Percentiles rank a stretch among this genome's conserved stretches.
phyloP scores from a whole-genome alignment of 257 asterid genomes.

The Nicotiana noctiflora region DNA sequence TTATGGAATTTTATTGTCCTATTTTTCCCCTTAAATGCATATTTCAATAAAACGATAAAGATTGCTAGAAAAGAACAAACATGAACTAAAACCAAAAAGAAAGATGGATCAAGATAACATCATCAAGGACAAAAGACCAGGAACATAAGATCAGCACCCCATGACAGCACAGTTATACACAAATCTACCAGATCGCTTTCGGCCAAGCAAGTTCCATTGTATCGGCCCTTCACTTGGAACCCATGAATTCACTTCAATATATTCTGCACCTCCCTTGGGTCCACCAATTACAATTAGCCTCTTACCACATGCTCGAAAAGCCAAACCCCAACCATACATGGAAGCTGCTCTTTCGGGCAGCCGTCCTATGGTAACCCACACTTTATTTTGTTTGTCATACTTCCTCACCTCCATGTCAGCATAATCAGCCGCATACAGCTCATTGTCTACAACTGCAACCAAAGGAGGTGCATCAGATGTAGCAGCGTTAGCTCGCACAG shows the following conservation, averaged over 20 bases:
- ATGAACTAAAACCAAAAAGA: background rate
- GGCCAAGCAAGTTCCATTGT: conserved; percentile 37
- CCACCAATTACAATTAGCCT: conserved; percentile 9
- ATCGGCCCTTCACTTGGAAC: conserved; percentile 42
- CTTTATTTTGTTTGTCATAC: background rate
- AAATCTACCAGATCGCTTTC: background rate
- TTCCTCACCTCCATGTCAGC: background rate
- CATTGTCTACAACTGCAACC: background rate
- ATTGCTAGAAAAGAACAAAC: background rate
- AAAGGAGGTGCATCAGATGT: conserved; percentile 8
- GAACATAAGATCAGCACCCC: background rate
- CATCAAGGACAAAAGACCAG: background rate
- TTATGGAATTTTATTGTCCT: background rate
- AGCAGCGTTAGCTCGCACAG: background rate
- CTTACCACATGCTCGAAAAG: conserved; percentile 49
- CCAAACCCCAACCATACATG: conserved; percentile 37
- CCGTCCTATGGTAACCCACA: background rate
- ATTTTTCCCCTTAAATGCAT: background rate
- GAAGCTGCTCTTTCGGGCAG: background rate
- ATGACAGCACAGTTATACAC: background rate
- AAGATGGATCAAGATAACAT: background rate
- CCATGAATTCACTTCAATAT: conserved; percentile 52
- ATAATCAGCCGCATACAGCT: background rate
- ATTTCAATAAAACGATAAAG: background rate
- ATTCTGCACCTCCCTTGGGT: conserved; percentile 33